Percentiles rank a stretch among this genome's conserved stretches.
phyloP scores from a whole-genome alignment of 139 green algal genomes.

The Yamagishiella unicocca region DNA sequence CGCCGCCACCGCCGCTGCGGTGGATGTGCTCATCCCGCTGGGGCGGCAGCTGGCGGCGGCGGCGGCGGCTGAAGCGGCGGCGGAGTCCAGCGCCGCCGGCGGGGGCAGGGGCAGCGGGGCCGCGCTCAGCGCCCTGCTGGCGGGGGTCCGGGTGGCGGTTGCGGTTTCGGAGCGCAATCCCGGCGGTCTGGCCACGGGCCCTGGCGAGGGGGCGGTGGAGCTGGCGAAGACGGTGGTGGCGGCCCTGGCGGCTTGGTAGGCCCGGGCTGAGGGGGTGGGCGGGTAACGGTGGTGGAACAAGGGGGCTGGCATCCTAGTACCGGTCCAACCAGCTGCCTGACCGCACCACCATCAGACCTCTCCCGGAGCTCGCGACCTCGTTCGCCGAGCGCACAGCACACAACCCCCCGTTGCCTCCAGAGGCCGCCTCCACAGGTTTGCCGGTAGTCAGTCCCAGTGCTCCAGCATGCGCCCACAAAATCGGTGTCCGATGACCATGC shows the following conservation, averaged over 20 bases:
- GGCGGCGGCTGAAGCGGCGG: constrained; percentile 38
- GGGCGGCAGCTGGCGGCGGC: background rate
- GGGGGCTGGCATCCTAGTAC: too few relatives aligned
- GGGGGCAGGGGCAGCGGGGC: background rate
- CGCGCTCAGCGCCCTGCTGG: background rate
- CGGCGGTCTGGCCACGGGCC: background rate
- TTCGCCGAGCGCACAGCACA: too few relatives aligned
- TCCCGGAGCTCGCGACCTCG: too few relatives aligned
- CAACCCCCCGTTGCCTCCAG: too few relatives aligned
- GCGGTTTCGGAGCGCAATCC: constrained; percentile 65
- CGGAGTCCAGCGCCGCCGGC: background rate
- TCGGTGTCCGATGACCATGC: too few relatives aligned
- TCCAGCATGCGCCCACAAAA: too few relatives aligned
- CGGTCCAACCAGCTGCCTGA: too few relatives aligned
- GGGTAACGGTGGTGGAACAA: too few relatives aligned
- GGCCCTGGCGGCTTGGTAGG: constrained; percentile 62
- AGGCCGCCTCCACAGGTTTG: too few relatives aligned
- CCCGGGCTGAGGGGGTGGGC: background rate
- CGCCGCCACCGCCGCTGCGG: constrained; percentile 41
- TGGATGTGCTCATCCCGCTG: constrained; percentile 47
- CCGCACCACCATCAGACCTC: too few relatives aligned
- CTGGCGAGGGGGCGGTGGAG: constrained; percentile 13
- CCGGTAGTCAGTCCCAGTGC: too few relatives aligned
- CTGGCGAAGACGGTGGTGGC: constrained; percentile 63
- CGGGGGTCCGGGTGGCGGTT: constrained; percentile 12